Base-by-base conservation (phyloP, 1,139 yeast genomes). In the Diutina neorugosa region DNA sequence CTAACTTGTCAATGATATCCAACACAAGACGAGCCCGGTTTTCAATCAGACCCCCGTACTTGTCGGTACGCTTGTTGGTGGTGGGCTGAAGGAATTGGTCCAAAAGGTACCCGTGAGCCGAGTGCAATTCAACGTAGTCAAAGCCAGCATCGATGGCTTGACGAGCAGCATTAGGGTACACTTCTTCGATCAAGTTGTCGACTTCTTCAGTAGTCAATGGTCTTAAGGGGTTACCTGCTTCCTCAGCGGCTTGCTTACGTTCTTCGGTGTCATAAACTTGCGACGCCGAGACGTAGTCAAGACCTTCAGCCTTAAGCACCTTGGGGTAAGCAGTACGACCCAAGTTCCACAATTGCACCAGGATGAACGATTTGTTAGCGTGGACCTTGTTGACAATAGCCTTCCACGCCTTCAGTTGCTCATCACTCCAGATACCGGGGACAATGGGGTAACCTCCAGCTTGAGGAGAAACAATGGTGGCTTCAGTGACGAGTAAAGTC, bases 1-100 rank as follows among this genome's bases (percentile, higher is more conserved):
- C 76, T 70, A 93, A 80, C 79, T 81, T 91, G 57, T 73, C 81
- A 80, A 98, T 89, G 75, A 94, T 88, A 61, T 79, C 81, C 69
- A 68, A 52, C 4, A 63, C 57, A 51, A 68, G 64, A 52, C 65
- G 61, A 5, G 65, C 60, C 53, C 73, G 62, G 57, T 69, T 69
- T 55, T 65, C 69, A 60, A 69, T 66, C 4, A 68, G 61, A 9
- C 76, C 77, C 44, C 77, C 78, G 55, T 70, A 73, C 54, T 67
- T 62, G 56, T 73, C 78, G 8, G 68, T 65, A 57, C 78, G 65
- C 16, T 61, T 54, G 59, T 73, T 74, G 40, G 69, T 53, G 5
- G 53, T 57, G 6, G 67, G 67, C 50, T 73, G 69, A 27, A 72
- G 54, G 57, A 73, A 73, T 56, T 70, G 68, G 57, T 68, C 65